Base-by-base conservation (phyloP, 495 filamentous ascomycete species). In the Podospora bellae-mahoneyi region DNA sequence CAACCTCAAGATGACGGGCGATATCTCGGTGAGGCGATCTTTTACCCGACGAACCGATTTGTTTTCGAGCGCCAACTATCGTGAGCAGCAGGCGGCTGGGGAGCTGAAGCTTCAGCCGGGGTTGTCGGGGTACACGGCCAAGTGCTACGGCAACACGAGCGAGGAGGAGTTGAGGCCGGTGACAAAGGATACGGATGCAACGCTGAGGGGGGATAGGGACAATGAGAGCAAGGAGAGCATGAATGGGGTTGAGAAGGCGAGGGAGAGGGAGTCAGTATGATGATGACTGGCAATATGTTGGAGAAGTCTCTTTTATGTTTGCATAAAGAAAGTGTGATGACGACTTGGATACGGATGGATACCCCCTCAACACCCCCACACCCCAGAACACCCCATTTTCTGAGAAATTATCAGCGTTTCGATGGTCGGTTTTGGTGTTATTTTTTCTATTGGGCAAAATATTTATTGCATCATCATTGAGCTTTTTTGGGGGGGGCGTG, bases 191-290 rank as follows among this genome's bases (percentile, higher is more conserved):
- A 48, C 39, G 39, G 39, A 48, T 3, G 15, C 39, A 10, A 48
- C 39, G 39, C 39, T 48, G 39, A 48, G 39, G 39, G 15, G 15
- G 18, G 30, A 57, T 3, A 60, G 54, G n/a, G 64, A 66, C 28
- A 66, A 39, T n/a, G 64, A 44, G 18, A 66, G 64, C 27, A 58
- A 66, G 27, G 64, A 66, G 20, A 55, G 59, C 30, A 32, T 66
- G 27, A 44, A 19, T 18, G 53, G 23, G 20, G 53, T 30, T 0
- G 15, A 2, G 2, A 66, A 39, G 55, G 59, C 59, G 23, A 61
- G 13, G 59, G 59, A 61, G 26, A 61, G 20, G 20, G 10, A 13
- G 5, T 61, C 6, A 32, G 27, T 6, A 30, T 28, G 56, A 58
- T 13, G 20, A 57, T n/a, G 20, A 3, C 18, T 57, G 55, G 18